Evolutionary conservation across 2,329 filamentous ascomycete species (phyloP).

Genomic region (Amauroascus niger): DNA sequence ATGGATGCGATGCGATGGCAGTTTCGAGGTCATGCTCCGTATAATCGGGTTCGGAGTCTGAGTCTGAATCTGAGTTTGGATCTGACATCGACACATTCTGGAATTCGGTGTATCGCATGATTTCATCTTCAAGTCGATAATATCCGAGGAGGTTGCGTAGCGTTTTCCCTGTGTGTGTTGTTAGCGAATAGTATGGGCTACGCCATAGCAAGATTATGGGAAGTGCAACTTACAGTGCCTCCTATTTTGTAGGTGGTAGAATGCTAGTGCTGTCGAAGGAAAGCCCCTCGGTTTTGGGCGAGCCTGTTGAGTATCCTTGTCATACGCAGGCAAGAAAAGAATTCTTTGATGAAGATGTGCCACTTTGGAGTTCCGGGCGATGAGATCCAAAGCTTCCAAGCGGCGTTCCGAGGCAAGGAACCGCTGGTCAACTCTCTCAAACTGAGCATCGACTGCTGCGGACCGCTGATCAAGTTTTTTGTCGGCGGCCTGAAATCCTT

Average conservation of each 20-base stretch:
- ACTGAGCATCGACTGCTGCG: neutral
- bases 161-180: neutral
- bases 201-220: neutral
- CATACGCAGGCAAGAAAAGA: neutral
- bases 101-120: neutral
- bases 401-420: neutral
- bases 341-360: neutral
- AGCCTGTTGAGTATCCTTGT: neutral
- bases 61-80: neutral
- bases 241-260: neutral
- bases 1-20: neutral
- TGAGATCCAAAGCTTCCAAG: neutral
- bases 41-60: neutral
- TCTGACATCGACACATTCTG: neutral
- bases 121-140: neutral
- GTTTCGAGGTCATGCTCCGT: neutral
- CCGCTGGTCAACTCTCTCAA: neutral
- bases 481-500: neutral
- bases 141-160: neutral
- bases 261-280: neutral
- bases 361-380: neutral
- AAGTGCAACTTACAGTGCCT: neutral
- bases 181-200: neutral
- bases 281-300: neutral
- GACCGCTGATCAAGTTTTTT: neutral